Evolutionary conservation across 768 basidiomycete genomes (phyloP).

Genomic region (Termitomyces sp.): DNA sequence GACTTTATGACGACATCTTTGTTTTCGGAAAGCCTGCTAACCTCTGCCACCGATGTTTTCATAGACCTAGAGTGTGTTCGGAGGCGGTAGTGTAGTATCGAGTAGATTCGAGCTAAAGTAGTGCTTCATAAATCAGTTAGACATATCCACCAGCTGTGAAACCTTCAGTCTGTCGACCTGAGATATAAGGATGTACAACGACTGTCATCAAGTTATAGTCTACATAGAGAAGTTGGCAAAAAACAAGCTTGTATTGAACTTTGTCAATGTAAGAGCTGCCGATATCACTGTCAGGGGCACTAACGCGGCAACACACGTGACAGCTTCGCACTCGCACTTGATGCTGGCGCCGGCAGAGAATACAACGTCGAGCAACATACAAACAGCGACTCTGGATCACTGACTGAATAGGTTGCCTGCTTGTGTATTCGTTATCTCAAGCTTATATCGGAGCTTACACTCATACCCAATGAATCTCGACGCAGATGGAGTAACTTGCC

Average conservation of each 20-base stretch:
- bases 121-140: too few species aligned
- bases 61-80: too few species aligned
- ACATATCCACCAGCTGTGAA: too few species aligned
- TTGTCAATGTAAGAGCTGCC: too few species aligned
- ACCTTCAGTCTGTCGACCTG: too few species aligned
- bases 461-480: constrained; percentile 31
- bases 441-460: not conserved
- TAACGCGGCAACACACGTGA: not conserved
- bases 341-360: not conserved
- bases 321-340: not conserved
- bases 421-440: not conserved
- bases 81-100: too few species aligned
- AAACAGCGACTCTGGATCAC: not conserved
- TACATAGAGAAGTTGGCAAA: too few species aligned
- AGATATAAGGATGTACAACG: too few species aligned
- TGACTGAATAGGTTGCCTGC: not conserved
- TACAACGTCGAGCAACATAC: constrained; percentile 16
- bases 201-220: too few species aligned
- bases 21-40: not conserved
- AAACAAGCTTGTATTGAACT: too few species aligned
- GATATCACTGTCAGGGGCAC: too few species aligned
- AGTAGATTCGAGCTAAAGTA: too few species aligned
- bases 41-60: not conserved
- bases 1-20: not conserved
- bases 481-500: constrained; percentile 30